Evolutionary conservation across 495 filamentous ascomycete species (phyloP), one percentile per base, ranked within the genome.

Genomic region (Xylaria longipes): DNA sequence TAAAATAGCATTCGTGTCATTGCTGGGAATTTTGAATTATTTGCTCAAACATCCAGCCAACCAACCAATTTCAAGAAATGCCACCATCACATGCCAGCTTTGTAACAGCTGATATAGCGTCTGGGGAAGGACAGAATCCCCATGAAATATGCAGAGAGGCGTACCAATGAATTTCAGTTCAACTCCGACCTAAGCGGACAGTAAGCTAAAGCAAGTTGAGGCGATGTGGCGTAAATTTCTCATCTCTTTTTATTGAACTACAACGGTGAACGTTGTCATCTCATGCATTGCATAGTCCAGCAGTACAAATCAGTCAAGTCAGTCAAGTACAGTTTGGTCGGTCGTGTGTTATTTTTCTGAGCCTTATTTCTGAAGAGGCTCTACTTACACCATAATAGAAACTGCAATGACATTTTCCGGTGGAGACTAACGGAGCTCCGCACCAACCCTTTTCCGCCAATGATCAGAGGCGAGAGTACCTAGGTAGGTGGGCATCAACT

Each of bases 91-190:
- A 63, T 63, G 60, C 15, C 2, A 29, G 20, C 37, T 25, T 63
- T 63, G 31, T 60, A 60, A 60, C 31, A 37, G 57, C 33, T 60
- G 17, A 60, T 60, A 20, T 37, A 60, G 57, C 57, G 57, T 60
- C 57, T 60, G 57, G 57, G 54, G 57, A 63, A 63, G n/a, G 29
- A 52, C 63, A 39, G 31, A 52, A 25, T 66, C n/a, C 25, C 43
- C 31, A 37, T 31, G 65, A 56, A 67, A 39, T 17, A 54, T 56
- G 48, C 65, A 41, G 31, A 41, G 5, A 41, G 22, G 46, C 33
- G 33, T 33, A 56, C 65, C 45, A 67, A 67, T 56, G 20, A 43
- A 35, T 5, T 67, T 56, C 17, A 11, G 7, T 37, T 29, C 37
- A 63, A 63, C 17, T 52, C 27, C 6, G 25, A 11, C 25, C 5